Conservation (phyloP, 1,284 basidiomycete species). For the Ganoderma resinaceum region DNA sequence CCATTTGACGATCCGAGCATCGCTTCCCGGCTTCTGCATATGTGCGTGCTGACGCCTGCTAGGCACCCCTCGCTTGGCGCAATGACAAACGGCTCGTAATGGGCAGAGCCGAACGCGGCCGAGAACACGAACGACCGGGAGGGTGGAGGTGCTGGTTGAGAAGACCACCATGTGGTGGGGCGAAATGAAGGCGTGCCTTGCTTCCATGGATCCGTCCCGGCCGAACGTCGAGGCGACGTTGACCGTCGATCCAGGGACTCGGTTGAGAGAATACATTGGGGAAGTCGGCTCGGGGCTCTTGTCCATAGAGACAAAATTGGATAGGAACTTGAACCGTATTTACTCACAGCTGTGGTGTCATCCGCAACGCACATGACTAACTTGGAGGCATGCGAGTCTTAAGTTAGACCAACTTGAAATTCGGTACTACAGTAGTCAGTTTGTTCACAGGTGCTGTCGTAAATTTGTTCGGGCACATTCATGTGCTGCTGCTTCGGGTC, state of each 20-base stretch:
- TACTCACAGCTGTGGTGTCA: not conserved
- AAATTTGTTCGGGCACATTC: no score
- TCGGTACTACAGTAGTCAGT: not conserved
- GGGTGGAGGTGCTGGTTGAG: not conserved
- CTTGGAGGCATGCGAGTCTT: no score
- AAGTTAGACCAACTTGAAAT: not conserved
- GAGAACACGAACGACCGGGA: not conserved
- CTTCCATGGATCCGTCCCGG: not conserved
- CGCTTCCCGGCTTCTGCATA: not conserved
- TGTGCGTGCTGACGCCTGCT: not conserved
- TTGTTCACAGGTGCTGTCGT: not conserved
- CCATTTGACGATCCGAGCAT: not conserved
- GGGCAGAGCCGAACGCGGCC: not conserved
- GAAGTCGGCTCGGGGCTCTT: not conserved
- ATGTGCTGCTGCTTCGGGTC: no score
- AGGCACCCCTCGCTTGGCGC: not conserved
- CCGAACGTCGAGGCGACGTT: not conserved
- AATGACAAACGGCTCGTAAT: not conserved
- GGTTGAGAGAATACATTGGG: not conserved
- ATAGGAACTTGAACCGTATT: not conserved
- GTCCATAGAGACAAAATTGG: not conserved
- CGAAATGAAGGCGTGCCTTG: not conserved
- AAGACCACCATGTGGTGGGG: not conserved
- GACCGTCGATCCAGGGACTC: not conserved
- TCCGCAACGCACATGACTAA: not conserved